These are phyloP conservation scores for Salvia miltiorrhiza DNA, from an alignment of 257 asterid genomes.

Conservation along the genomic window DNA sequence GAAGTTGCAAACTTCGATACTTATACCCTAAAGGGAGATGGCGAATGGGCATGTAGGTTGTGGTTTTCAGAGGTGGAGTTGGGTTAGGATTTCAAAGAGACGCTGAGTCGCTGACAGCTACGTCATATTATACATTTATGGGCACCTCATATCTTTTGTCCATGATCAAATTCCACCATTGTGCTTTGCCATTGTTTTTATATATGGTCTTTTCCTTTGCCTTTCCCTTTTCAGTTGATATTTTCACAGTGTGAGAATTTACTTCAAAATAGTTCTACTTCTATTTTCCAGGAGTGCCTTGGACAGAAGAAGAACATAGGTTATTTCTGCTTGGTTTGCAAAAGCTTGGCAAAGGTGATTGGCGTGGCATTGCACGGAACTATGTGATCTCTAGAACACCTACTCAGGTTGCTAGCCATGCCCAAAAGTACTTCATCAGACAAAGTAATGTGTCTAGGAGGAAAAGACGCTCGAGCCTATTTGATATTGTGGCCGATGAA, in stretches of 20 bases:
- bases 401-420: slow-evolving; percentile 99
- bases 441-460: slow-evolving; percentile 89
- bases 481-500: slow-evolving; percentile 89
- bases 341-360: slow-evolving; percentile 98
- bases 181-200: neutral
- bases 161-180: neutral
- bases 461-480: slow-evolving; percentile 96
- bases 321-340: slow-evolving; percentile 93
- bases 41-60: neutral
- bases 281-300: slow-evolving; percentile 67
- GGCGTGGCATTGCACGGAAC: slow-evolving; percentile 99
- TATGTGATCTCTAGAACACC: slow-evolving; percentile 91
- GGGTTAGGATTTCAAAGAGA: neutral
- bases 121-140: neutral
- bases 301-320: slow-evolving; percentile 99
- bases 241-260: neutral
- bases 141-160: neutral
- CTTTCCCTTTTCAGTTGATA: slow-evolving; percentile 4
- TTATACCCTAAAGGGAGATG: neutral
- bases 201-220: neutral
- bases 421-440: slow-evolving; percentile 94
- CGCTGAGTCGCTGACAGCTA: neutral
- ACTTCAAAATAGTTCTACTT: neutral
- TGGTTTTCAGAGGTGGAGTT: neutral
- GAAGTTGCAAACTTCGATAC: neutral